Base-by-base conservation (phyloP, 2,329 filamentous ascomycete species). In the Rhynchosporium agropyri region DNA sequence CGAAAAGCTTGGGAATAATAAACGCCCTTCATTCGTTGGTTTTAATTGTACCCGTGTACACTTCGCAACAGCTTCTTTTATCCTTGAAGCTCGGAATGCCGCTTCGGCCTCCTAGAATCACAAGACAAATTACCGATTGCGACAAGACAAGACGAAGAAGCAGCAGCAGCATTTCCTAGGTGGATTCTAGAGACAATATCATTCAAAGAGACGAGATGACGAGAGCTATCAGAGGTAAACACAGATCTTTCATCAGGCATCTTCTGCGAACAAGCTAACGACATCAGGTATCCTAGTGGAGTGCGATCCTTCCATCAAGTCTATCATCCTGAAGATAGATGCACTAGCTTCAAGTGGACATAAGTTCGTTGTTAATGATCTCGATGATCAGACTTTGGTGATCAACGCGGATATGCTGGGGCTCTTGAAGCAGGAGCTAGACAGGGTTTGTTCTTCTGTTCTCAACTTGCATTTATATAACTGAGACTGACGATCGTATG, bases 271-370 rank as follows among this genome's bases (percentile, higher is more conserved):
- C n/a, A 58, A 45, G 40, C 45, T 64, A 48, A 64, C 40, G 12
- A 53, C n/a, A 31, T 26, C 65, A 82, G 90, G 90, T 66, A 87
- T 91, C 33, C 83, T 94, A 67, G 86, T 94, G 76, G 86, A 92
- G 76, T 92, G 89, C 77, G 90, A 94, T 74, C 88, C 90, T n/a
- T 91, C 89, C 50, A 92, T 94, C 82, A 93, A 92, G 77, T 89
- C 90, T 67, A 92, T 93, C 79, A 89, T 94, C 72, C 81, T 90
- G 70, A 89, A 87, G 72, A 90, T 94, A 69, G 88, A 94, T 76
- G 84, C 80, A 70, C 80, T 84, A 62, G 82, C 83, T 68, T 10
- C 33, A 36, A 36, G 33, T 36, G 33, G 33, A 10, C 86, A 92
- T 76, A 86, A 88, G 67, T 91, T 86, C 74, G 90, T 94, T 72